Conservation (phyloP, 371 early-diverging fungal genomes). For the Dichotomocladium elegans region DNA sequence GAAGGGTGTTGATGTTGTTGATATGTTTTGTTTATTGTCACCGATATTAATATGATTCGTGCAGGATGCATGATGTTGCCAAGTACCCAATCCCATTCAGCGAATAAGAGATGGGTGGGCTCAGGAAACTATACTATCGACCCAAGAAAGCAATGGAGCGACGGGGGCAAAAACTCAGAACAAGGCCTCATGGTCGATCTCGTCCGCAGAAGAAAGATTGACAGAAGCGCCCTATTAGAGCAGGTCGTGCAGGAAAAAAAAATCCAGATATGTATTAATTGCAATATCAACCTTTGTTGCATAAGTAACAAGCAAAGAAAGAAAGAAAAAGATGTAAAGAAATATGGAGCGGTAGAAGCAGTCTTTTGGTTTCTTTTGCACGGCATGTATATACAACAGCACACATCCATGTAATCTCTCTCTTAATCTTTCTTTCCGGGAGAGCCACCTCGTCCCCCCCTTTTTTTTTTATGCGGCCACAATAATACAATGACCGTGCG, state of each 20-base stretch:
- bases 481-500: background rate
- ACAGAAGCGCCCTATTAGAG: no score
- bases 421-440: background rate
- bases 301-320: no score
- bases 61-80: background rate
- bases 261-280: background rate
- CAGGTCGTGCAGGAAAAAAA: no score
- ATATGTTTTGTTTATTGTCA: background rate
- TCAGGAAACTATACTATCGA: no score
- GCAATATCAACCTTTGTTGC: background rate
- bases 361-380: background rate
- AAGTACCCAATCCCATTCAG: background rate
- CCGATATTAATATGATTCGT: no score
- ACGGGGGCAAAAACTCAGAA: background rate
- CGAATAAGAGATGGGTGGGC: no score
- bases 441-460: background rate
- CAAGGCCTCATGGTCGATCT: background rate
- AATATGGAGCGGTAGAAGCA: background rate
- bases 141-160: background rate
- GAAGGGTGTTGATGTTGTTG: background rate
- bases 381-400: no score
- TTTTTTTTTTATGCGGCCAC: background rate
- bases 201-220: slow-evolving; percentile 1
- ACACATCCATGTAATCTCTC: background rate
- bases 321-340: background rate